Evolutionary conservation across 2,329 filamentous ascomycete species (phyloP), one percentile per base, ranked within the genome.

Genomic region (Mycocentrospora acerina): DNA sequence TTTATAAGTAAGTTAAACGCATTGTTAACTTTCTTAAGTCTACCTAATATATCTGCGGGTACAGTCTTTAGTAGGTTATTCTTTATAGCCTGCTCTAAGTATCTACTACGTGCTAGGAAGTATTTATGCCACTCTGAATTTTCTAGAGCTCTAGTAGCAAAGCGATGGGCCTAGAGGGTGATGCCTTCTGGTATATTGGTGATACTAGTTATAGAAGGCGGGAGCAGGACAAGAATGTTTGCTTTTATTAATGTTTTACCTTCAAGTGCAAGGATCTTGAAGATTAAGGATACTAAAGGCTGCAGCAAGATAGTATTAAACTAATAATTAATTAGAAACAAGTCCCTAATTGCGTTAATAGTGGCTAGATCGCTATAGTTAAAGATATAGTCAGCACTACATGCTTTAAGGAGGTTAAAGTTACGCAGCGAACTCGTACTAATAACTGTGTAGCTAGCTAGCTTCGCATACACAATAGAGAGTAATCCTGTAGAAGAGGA

Each of bases 251-350:
- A 42, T 4, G 40, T 32, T n/a, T 46, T 35, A 15, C 48, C 51
- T n/a, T 55, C 42, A 6, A 54, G 53, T 4, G 51, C 44, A 4
- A 60, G 42, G 14, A 61, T 55, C 26, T 49, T 38, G 8, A 55
- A 29, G 2, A 62, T 54, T 4, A 57, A 54, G 4, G 40, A 45
- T 9, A 55, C 35, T 1, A 43, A 40, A 8, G 38, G 16, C 5
- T 53, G 37, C 8, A 66, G 37, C n/a, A 53, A 55, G 33, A 75
- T 71, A 0, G 66, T 71, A 36, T 75, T 71, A 33, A 74, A 71
- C 24, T 64, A 63, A 32, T 71, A 66, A 8, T 51, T 38, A 3
- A 74, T 50, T 1, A 52, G 67, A 2, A 60, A 62, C 4, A 49
- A 53, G 1, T 54, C 38, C 11, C 48, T 53, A 45, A 74, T 70